A percentile compares a stretch with the other conserved stretches of the same genome.
Conservation (phyloP, 495 filamentous ascomycete genomes). For the Penicillium riverlandense region DNA sequence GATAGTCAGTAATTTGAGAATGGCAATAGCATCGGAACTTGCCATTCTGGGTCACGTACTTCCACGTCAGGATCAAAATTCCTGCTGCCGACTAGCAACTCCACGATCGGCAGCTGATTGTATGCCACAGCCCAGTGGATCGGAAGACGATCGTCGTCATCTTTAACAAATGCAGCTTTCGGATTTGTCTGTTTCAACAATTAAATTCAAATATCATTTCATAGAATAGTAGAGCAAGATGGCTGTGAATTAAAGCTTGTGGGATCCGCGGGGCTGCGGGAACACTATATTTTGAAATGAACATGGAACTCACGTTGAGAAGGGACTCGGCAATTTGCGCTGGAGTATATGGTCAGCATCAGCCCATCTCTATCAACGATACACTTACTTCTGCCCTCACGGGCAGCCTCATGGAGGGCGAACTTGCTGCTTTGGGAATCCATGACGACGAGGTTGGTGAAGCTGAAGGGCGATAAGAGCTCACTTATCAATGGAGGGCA, state of each 20-base stretch:
- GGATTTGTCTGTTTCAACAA: slow-evolving; percentile 57
- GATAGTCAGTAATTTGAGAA: not conserved
- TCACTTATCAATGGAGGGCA: not conserved
- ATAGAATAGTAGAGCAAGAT: no score
- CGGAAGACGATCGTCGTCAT: slow-evolving; percentile 85
- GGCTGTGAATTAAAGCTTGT: not conserved
- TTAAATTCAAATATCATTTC: not conserved
- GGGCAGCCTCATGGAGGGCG: slow-evolving; percentile 80
- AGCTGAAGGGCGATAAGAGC: slow-evolving; percentile 21
- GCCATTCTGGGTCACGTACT: slow-evolving; percentile 27
- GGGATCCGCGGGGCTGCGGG: slow-evolving; percentile 25
- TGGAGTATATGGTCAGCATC: slow-evolving; percentile 20
- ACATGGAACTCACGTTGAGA: slow-evolving; percentile 50
- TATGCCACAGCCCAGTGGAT: slow-evolving; percentile 93
- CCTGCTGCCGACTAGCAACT: slow-evolving; percentile 57
- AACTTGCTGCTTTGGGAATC: slow-evolving; percentile 51
- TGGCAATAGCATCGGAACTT: not conserved
- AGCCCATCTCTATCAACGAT: not conserved
- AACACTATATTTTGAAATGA: not conserved
- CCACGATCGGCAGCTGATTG: slow-evolving; percentile 68
- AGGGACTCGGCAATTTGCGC: slow-evolving; percentile 67
- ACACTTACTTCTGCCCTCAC: slow-evolving; percentile 75
- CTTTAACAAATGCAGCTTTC: slow-evolving; percentile 63
- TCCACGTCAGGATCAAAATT: slow-evolving; percentile 84
- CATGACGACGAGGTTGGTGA: slow-evolving; percentile 24